Evolutionary conservation across 768 basidiomycete genomes (phyloP), one percentile per base, ranked within the genome.

Genomic region (Podaxis sp.): DNA sequence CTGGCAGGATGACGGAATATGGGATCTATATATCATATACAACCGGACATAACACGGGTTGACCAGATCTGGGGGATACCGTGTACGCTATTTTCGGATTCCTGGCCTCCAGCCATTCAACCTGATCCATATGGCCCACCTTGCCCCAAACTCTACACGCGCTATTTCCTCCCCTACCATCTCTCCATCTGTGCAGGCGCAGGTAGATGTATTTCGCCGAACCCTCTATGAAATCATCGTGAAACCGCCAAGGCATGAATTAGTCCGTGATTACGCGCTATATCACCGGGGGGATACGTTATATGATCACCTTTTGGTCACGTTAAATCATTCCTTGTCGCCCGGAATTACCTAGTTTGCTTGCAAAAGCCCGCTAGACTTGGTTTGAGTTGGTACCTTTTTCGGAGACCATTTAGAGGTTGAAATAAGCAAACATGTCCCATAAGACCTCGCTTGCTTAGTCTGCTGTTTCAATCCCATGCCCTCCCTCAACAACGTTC

Each of bases 341-440:
- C 58, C 71, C 75, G 77, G 74, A 73, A 74, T 72, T 68, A 71
- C 59, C 71, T 75, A 76, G 72, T 73, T 75, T 56, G 72, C 73
- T 71, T 70, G 64, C 72, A 65, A 72, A 71, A 67, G 62, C 38
- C 67, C 64, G 67, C 68, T 73, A 72, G 67, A 60, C 70, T 75
- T 74, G 71, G 69, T 76, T 77, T 72, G 71, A 73, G 66, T 70
- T 72, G 69, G 73, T 78, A 62, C 77, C 76, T 74, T 75, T 73
- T 75, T 72, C 68, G 64, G 70, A 74, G 70, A 38, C 62, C 68
- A 69, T 72, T 68, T 67, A 67, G 69, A 68, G 72, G 67, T 68
- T 67, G 65, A 67, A 66, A 67, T 67, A 60, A 63, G 68, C 66
- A 69, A 69, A 66, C 65, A 64, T 59, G 62, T 33, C 33, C 66